These are phyloP conservation scores for Euphorbia tirucalli DNA, from an alignment of 345 rosid species.

Conservation along the genomic window DNA sequence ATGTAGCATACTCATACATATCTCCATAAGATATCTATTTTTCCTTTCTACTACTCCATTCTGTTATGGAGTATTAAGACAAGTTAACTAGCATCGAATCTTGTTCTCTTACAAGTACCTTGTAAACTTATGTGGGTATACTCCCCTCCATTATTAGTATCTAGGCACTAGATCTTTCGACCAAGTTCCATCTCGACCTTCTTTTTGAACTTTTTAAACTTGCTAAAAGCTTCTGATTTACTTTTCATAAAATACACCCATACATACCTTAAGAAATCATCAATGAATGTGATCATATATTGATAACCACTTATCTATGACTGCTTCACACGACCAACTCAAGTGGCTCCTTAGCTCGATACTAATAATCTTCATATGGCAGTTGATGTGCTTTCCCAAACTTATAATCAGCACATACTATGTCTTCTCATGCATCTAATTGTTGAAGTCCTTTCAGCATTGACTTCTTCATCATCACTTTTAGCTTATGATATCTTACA, in stretches of 20 bases:
- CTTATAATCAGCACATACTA: too few relatives aligned
- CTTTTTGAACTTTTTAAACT: too few relatives aligned
- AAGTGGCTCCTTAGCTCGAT: too few relatives aligned
- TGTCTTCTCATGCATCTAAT: too few relatives aligned
- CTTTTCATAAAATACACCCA: background rate
- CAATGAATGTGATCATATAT: too few relatives aligned
- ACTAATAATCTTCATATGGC: too few relatives aligned
- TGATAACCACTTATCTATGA: background rate
- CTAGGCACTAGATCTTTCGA: too few relatives aligned
- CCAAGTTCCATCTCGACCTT: too few relatives aligned
- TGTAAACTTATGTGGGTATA: background rate
- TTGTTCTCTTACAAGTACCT: background rate
- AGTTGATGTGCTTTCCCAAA: too few relatives aligned
- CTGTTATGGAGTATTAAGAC: background rate
- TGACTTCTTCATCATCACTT: too few relatives aligned
- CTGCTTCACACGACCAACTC: background rate
- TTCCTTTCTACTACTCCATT: background rate
- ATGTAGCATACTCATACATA: background rate
- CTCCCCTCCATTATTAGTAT: background rate
- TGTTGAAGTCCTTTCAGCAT: too few relatives aligned
- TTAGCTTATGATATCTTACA: too few relatives aligned
- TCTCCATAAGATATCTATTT: background rate
- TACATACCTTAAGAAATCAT: background rate
- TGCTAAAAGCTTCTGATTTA: background rate
- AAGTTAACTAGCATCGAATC: background rate